Percentiles rank a stretch among this genome's conserved stretches.
These are phyloP conservation scores for Phyllachora maydis DNA, from an alignment of 2,329 filamentous ascomycete genomes.

Conservation along the genomic window DNA sequence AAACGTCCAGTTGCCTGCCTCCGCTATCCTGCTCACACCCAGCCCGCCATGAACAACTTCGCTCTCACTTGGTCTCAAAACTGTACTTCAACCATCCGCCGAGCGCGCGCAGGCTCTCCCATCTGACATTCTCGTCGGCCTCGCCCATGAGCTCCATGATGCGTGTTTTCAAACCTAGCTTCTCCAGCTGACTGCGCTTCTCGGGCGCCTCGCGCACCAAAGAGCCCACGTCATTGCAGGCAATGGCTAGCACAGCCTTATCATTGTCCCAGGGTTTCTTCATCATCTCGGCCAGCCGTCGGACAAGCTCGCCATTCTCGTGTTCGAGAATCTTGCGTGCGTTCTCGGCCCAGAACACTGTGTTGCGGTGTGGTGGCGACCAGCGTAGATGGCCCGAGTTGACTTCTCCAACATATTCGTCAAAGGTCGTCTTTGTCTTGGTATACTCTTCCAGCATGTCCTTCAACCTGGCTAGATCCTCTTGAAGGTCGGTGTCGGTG, in stretches of 20 bases:
- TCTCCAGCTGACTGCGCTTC: conserved; percentile 61
- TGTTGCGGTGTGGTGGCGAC: conserved; percentile 77
- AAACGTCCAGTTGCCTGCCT: too few species aligned
- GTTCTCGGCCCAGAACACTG: conserved; percentile 82
- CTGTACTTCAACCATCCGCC: conserved; percentile 44
- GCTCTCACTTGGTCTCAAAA: conserved; percentile 22
- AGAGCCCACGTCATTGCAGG: conserved; percentile 78
- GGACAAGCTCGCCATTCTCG: conserved; percentile 57
- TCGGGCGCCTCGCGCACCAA: conserved; percentile 81
- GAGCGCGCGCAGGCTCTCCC: conserved; percentile 78
- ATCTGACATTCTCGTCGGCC: conserved; percentile 69
- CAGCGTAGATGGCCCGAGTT: conserved; percentile 74
- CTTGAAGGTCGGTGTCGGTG: conserved; percentile 40
- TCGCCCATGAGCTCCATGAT: conserved; percentile 92
- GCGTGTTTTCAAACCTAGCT: conserved; percentile 62
- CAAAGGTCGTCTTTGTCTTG: conserved; percentile 57
- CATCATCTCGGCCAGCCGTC: conserved; percentile 72
- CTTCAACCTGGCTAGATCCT: conserved; percentile 38
- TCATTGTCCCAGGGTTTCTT: conserved; percentile 54
- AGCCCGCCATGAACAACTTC: too few species aligned
- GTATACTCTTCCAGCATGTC: conserved; percentile 46
- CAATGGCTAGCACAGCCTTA: conserved; percentile 77
- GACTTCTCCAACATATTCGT: conserved; percentile 78
- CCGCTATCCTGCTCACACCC: too few species aligned
- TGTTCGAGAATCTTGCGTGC: conserved; percentile 71